Conservation (phyloP, 495 filamentous ascomycete genomes). For the Neurospora sp. region DNA sequence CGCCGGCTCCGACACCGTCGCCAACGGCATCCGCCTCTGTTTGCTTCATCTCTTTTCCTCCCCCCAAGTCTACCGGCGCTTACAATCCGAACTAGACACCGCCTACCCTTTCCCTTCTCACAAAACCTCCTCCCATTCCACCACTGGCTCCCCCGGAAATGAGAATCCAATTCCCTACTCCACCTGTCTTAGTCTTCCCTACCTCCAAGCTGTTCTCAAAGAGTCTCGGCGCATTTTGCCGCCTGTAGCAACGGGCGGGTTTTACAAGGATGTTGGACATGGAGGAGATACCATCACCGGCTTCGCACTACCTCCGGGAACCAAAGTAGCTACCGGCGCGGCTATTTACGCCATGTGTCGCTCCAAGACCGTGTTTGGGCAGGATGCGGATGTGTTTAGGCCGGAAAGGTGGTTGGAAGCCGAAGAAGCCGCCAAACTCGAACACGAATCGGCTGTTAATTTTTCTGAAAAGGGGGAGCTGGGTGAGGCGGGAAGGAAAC, state of each 20-base stretch:
- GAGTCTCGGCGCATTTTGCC: slow-evolving; percentile 35
- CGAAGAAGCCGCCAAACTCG: slow-evolving; percentile 2
- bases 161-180: too few relatives aligned
- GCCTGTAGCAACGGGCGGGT: slow-evolving; percentile 33
- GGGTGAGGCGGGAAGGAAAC: slow-evolving; percentile 3
- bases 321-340: slow-evolving; percentile 16
- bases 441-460: too few relatives aligned
- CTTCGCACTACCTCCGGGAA: slow-evolving; percentile 18
- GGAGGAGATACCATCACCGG: slow-evolving; percentile 19
- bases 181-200: slow-evolving; percentile 7
- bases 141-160: slow-evolving; percentile 1
- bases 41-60: slow-evolving; percentile 43
- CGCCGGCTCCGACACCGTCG: slow-evolving; percentile 57
- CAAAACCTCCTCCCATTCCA: slow-evolving; percentile 17
- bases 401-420: slow-evolving; percentile 36
- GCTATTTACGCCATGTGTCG: slow-evolving; percentile 4
- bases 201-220: slow-evolving; percentile 23
- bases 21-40: slow-evolving; percentile 44
- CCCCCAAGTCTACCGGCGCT: slow-evolving; percentile 35
- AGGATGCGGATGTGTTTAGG: slow-evolving; percentile 25
- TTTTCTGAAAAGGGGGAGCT: background rate
- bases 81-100: slow-evolving; percentile 48
- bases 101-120: slow-evolving; percentile 11
- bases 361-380: slow-evolving; percentile 6
- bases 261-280: slow-evolving; percentile 24